Base-by-base conservation (phyloP, 78 protist species). In the Cavenderia fasciculata region DNA sequence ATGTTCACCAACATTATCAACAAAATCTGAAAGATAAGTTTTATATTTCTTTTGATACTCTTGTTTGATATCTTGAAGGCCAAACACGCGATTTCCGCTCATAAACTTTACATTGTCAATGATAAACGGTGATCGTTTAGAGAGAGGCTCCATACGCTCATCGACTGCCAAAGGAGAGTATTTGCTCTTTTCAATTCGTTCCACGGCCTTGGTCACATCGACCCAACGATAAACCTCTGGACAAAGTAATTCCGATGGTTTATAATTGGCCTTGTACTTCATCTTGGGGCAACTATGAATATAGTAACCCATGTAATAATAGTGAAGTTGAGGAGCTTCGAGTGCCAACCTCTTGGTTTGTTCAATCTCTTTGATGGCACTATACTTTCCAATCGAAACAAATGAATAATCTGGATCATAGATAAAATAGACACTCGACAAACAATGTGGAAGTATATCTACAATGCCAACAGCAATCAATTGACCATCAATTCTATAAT, bases 401-500 rank as follows among this genome's bases (percentile, higher is more conserved):
- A 14, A 34, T 21, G 43, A 16, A 73, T 8, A 61, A 16, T 89
- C 87, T 23, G 98, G 97, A 72, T 96, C 97, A 65, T 96, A 95
- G 49, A 92, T 52, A 52, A 94, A 66, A 29, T 96, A 96, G 6
- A 95, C 97, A 40, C 96, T 91, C 7, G 95, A 87, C 25, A 96
- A 52, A 49, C 97, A 94, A n/a, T 27, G 0, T 23, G 97, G 97
- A 5, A 95, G 62, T 1, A 96, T 49, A 73, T 96, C 98, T 21
- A 96, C 47, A 6, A 96, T 95, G 23, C 96, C 95, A 1, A 96
- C 94, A 14, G 95, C 97, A 41, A 96, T 59, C 33, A 96, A 70
- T 40, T 59, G 27, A 8, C 96, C 97, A 41, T 95, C 97, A 4
- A 96, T 12, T 27, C 95, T 79, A 44, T 95, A 96, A 40, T 84